Evolutionary conservation across 2,329 filamentous ascomycete genomes (phyloP).

Genomic region (Botryosphaeria dothidea): DNA sequence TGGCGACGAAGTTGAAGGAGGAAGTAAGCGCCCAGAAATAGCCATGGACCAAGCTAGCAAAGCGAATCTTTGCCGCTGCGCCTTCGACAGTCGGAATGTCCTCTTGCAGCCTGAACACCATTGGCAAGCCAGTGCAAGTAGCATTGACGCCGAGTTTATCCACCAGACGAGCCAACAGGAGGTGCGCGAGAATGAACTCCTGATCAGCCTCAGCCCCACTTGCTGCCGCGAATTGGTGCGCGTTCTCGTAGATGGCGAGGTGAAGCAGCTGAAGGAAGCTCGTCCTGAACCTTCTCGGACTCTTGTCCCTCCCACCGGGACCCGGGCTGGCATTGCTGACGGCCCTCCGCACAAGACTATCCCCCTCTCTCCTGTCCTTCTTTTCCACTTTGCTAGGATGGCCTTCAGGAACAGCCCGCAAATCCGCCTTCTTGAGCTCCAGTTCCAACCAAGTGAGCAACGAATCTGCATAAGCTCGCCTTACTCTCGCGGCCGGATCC

Average conservation of each 20-base stretch:
- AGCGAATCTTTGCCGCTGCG: slow-evolving; percentile 71
- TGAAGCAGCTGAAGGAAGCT: slow-evolving; percentile 82
- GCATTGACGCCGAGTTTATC: slow-evolving; percentile 81
- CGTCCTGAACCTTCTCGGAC: slow-evolving; percentile 54
- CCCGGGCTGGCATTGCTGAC: slow-evolving; percentile 15
- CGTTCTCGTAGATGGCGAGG: slow-evolving; percentile 85
- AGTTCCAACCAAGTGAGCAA: slow-evolving; percentile 79
- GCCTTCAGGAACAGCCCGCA: slow-evolving; percentile 60
- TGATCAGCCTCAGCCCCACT: slow-evolving; percentile 41
- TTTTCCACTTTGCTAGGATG: slow-evolving; percentile 43
- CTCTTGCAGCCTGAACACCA: slow-evolving; percentile 86
- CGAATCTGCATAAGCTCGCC: slow-evolving; percentile 82
- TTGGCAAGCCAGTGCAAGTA: slow-evolving; percentile 74
- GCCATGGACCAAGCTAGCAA: slow-evolving; percentile 83
- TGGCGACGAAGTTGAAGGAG: slow-evolving; percentile 73
- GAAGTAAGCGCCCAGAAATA: slow-evolving; percentile 83
- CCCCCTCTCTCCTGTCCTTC: slow-evolving; percentile 41
- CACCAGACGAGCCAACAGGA: slow-evolving; percentile 73
- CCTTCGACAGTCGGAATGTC: slow-evolving; percentile 67
- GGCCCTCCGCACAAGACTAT: slow-evolving; percentile 44
- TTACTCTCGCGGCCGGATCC: slow-evolving; percentile 74
- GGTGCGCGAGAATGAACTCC: slow-evolving; percentile 74
- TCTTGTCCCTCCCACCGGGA: slow-evolving; percentile 11
- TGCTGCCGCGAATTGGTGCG: slow-evolving; percentile 66
- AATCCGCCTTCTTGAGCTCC: slow-evolving; percentile 71